Evolutionary conservation across 2,329 filamentous ascomycete genomes (phyloP), one percentile per base, ranked within the genome.

Genomic region (Aspergillus viridinutans): DNA sequence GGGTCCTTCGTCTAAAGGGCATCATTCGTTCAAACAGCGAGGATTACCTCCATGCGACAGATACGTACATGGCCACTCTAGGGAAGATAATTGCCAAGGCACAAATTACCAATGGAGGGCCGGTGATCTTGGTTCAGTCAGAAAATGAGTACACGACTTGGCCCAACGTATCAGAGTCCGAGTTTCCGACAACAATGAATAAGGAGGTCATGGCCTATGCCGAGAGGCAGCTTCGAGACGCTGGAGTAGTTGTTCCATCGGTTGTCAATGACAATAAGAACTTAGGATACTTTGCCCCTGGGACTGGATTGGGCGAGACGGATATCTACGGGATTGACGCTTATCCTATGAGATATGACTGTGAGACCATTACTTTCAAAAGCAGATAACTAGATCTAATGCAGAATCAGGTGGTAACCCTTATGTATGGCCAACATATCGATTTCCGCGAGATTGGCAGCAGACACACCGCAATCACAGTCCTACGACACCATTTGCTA

Each of bases 31-130:
- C 88, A 0, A 77, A 78, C 50, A 83, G 84, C 23, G 73, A 80
- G 0, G 83, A 80, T 3, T 93, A 83, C 61, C 73, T 91, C 6
- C 76, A 82, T 23, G 83, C 89, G 0, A 92, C 88, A 0, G 80
- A 89, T 53, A 84, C 85, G 79, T 88, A 91, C 62, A 81, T 85
- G 61, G 71, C 78, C 6, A 78, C 84, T 7, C 80, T 92, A 50
- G 83, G 82, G 25, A 79, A 79, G 12, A 84, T 86, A 6, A 87
- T 95, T 62, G 88, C 90, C 3, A 83, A 85, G 53, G 86, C 84
- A 0, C 90, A 94, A 65, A 92, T 95, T 65, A 93, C 89, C 1
- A 90, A 92, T 53, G 90, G 89, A 0, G 90, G 90, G 0, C 90
- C 90, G 0, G 81, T 95, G 6, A 90, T 95, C 58, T 75, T 93